phyloP scores from a whole-genome alignment of 2,329 filamentous ascomycete species.

The Remersonia thermophila region DNA sequence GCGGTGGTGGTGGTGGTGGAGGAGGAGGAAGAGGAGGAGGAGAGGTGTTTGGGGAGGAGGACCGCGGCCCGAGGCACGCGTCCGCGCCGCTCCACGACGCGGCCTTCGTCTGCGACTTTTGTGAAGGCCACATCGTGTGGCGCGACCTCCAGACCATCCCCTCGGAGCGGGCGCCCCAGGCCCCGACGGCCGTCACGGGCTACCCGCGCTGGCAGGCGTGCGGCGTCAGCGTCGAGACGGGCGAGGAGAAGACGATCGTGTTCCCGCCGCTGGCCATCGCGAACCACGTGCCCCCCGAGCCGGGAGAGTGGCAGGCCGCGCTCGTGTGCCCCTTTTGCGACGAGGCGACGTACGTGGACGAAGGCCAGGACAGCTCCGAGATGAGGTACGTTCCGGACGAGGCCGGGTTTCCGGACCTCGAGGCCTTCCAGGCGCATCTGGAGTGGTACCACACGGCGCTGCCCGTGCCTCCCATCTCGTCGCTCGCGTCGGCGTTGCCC shows the following conservation, averaged over 20 bases:
- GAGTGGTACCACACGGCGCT: conserved; percentile 42
- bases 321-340: conserved; percentile 47
- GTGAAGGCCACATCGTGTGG: conserved; percentile 49
- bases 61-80: no score
- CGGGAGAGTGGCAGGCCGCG: conserved; percentile 39
- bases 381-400: conserved; percentile 36
- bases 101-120: conserved; percentile 49
- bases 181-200: conserved; percentile 14
- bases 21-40: no score
- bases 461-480: conserved; percentile 24
- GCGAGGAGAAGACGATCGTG: conserved; percentile 37
- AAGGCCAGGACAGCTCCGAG: conserved; percentile 38
- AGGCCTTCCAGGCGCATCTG: conserved; percentile 40
- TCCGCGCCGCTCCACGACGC: conserved; percentile 27
- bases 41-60: no score
- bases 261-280: conserved; percentile 46
- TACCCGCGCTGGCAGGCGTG: conserved; percentile 41
- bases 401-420: conserved; percentile 35
- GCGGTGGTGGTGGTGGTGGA: no score
- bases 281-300: conserved; percentile 40
- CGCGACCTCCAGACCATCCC: conserved; percentile 43
- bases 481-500: conserved; percentile 20
- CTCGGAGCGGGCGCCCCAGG: conserved; percentile 27
- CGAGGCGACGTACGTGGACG: conserved; percentile 35
- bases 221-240: conserved; percentile 28